A percentile compares a stretch with the other conserved stretches of the same genome.
Conservation (phyloP, 1,139 yeast genomes). For the Geotrichum citri-aurantii region DNA sequence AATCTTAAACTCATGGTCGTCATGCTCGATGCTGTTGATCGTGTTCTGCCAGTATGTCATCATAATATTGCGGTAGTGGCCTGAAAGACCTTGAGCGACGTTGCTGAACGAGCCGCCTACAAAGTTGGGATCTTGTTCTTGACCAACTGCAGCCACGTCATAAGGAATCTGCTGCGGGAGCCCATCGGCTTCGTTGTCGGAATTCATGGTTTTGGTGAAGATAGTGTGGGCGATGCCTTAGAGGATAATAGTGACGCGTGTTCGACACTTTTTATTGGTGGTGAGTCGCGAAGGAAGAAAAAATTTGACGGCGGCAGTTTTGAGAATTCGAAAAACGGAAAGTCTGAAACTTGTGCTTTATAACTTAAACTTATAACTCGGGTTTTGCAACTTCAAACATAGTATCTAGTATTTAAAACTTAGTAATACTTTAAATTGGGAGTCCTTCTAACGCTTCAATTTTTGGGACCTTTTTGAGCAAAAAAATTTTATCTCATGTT, state of each 20-base stretch:
- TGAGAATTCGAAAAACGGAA: not conserved
- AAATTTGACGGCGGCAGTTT: not conserved
- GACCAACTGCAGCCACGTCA: constrained; percentile 18
- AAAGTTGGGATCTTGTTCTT: constrained; percentile 11
- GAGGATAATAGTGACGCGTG: not conserved
- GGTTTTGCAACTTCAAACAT: not conserved
- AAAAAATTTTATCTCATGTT: not conserved
- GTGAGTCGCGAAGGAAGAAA: not conserved
- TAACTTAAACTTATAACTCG: not conserved
- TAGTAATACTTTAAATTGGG: not conserved
- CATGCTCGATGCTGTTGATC: constrained; percentile 83
- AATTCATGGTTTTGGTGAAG: not conserved
- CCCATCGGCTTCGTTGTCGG: constrained; percentile 12
- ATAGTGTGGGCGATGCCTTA: not conserved
- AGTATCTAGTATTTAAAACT: not conserved
- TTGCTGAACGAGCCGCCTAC: constrained; percentile 51
- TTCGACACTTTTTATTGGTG: not conserved
- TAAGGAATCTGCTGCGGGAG: constrained; percentile 14
- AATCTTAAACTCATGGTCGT: constrained; percentile 85
- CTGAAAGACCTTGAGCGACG: constrained; percentile 88
- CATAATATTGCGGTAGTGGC: constrained; percentile 79
- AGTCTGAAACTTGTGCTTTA: not conserved
- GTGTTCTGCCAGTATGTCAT: constrained; percentile 93
- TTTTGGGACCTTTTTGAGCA: not conserved
- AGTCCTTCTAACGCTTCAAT: no score